Conservation (phyloP, 108 stramenopile genomes). For the Parmales sp. region DNA sequence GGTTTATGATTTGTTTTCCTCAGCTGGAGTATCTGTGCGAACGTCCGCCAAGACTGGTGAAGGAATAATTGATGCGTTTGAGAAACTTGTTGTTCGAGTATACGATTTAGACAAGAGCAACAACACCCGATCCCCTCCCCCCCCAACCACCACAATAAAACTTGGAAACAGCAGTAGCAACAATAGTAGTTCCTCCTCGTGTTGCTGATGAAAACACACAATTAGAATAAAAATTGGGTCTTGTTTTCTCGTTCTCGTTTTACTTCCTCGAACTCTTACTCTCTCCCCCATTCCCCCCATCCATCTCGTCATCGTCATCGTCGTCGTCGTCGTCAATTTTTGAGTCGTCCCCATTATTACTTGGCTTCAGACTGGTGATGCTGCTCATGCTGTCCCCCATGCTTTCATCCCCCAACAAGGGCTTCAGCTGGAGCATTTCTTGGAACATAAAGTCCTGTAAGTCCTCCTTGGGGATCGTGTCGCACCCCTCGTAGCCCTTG, state of each 20-base stretch:
- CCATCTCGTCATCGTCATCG: neutral
- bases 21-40: neutral
- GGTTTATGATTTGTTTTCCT: neutral
- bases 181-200: too few relatives aligned
- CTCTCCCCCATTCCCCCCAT: neutral
- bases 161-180: neutral
- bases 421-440: constrained; percentile 17
- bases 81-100: constrained; percentile 14
- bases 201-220: too few relatives aligned
- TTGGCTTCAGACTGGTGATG: neutral
- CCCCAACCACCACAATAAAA: neutral
- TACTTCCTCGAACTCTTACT: too few relatives aligned
- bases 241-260: too few relatives aligned
- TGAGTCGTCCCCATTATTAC: neutral
- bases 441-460: constrained; percentile 15
- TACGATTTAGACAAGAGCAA: constrained; percentile 4
- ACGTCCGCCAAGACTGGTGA: constrained; percentile 17
- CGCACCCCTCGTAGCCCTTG: neutral
- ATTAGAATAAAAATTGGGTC: too few relatives aligned
- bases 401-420: constrained; percentile 11
- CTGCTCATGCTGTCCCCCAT: neutral
- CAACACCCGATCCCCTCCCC: neutral
- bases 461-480: constrained; percentile 8
- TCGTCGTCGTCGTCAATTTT: neutral
- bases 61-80: constrained; percentile 7